A percentile compares a stretch with the other conserved stretches of the same genome.
phyloP scores from a whole-genome alignment of 176 grass and related monocot species.

The Triticum timopheevii region DNA sequence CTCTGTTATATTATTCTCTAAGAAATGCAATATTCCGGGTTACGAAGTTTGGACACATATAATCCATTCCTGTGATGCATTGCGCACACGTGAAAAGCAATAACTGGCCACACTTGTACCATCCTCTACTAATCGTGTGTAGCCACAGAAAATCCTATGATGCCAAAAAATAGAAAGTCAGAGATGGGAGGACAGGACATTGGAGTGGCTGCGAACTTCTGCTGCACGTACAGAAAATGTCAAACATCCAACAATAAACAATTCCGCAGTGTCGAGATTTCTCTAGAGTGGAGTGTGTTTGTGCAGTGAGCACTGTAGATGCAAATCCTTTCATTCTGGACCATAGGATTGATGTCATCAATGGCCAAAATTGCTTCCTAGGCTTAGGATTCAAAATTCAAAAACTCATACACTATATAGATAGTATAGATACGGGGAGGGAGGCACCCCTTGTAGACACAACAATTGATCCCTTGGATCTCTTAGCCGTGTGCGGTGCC shows the following conservation, averaged over 20 bases:
- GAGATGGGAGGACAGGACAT: too few relatives aligned
- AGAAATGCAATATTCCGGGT: neutral
- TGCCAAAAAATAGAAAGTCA: too few relatives aligned
- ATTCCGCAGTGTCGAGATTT: neutral
- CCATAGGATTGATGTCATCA: neutral
- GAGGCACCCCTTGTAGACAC: too few relatives aligned
- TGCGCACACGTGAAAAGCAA: neutral
- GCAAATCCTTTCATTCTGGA: neutral
- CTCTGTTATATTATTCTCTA: neutral
- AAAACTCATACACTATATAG: neutral
- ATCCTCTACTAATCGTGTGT: too few relatives aligned
- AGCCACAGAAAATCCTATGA: too few relatives aligned
- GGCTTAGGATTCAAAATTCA: neutral
- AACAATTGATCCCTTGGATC: too few relatives aligned
- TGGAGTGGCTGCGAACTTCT: neutral
- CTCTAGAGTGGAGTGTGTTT: neutral
- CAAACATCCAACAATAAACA: neutral
- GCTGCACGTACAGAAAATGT: neutral
- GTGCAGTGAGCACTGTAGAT: neutral
- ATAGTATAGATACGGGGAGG: too few relatives aligned
- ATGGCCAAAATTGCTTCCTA: neutral
- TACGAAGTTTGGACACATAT: too few relatives aligned
- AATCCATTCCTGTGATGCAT: neutral
- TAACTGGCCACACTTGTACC: too few relatives aligned
- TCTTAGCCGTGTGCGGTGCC: too few relatives aligned